These are phyloP conservation scores for Berberis thunbergii DNA, from an alignment of 164 flowering plant species.

Conservation along the genomic window DNA sequence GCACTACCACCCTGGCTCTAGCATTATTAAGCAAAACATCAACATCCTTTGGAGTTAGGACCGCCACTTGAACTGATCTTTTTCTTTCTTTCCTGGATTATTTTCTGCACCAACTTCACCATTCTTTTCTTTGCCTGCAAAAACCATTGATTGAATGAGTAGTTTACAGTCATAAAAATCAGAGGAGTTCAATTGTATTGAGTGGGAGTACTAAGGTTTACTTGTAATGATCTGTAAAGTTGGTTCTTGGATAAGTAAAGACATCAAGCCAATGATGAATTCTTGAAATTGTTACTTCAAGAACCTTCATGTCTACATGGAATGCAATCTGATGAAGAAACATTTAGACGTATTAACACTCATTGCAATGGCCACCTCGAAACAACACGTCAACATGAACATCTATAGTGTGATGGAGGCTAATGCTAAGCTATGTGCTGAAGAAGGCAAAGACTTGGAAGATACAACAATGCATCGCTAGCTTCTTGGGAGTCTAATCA, in stretches of 20 bases:
- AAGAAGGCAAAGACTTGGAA: too few species aligned
- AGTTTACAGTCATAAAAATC: neutral
- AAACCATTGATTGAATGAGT: neutral
- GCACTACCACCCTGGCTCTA: constrained; percentile 10
- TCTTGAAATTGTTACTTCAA: constrained; percentile 71
- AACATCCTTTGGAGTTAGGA: constrained; percentile 40
- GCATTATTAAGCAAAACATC: constrained; percentile 63
- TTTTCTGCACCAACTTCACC: constrained; percentile 55
- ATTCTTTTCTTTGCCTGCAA: constrained; percentile 84
- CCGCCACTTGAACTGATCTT: constrained; percentile 5
- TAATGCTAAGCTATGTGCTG: too few species aligned
- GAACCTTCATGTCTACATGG: constrained; percentile 71
- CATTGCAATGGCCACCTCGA: neutral
- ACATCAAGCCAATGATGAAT: constrained; percentile 82
- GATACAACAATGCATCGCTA: too few species aligned
- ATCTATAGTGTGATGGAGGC: too few species aligned
- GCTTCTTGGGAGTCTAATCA: too few species aligned
- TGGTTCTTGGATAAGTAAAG: constrained; percentile 68
- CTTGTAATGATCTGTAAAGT: constrained; percentile 80
- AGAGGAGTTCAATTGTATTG: neutral
- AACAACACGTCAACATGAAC: too few species aligned
- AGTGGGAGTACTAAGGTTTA: constrained; percentile 9
- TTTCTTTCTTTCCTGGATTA: constrained; percentile 42
- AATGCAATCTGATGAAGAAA: constrained; percentile 66
- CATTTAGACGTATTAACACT: neutral